A percentile compares a stretch with the other conserved stretches of the same genome.
These are phyloP conservation scores for Colletotrichum sublineola DNA, from an alignment of 2,329 filamentous ascomycete genomes.

Conservation along the genomic window DNA sequence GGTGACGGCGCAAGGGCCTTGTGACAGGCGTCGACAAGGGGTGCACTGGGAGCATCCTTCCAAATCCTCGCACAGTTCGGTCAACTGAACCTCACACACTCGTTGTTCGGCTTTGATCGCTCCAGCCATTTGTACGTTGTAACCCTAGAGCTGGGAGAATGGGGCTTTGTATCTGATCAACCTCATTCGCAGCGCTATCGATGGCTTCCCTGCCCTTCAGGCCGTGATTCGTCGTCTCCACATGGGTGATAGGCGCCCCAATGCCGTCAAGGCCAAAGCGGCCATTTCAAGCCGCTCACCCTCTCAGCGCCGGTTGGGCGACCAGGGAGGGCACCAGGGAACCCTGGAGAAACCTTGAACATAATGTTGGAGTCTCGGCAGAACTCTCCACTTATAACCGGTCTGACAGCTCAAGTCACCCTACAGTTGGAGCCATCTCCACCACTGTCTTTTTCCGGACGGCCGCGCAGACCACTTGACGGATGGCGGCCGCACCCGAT, in stretches of 20 bases:
- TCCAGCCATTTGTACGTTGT: constrained; percentile 16
- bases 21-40: neutral
- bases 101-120: constrained; percentile 10
- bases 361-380: constrained; percentile 22
- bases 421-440: constrained; percentile 33
- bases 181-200: constrained; percentile 30
- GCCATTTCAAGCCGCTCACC: constrained; percentile 16
- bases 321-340: constrained; percentile 17
- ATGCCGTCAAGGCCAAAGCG: constrained; percentile 10
- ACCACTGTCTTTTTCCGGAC: constrained; percentile 23
- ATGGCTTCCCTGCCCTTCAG: constrained; percentile 10
- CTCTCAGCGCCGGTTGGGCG: constrained; percentile 1
- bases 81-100: constrained; percentile 30
- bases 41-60: constrained; percentile 14
- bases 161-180: constrained; percentile 5
- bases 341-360: constrained; percentile 20
- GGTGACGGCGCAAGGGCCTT: neutral
- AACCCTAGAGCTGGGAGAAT: constrained; percentile 1
- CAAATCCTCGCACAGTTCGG: constrained; percentile 7
- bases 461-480: constrained; percentile 19
- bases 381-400: constrained; percentile 42
- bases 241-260: constrained; percentile 12
- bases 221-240: constrained; percentile 8
- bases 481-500: constrained; percentile 11
- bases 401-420: constrained; percentile 40